Evolutionary conservation across 1,284 basidiomycete species (phyloP), one percentile per base, ranked within the genome.

Genomic region (Malassezia arunalokei): DNA sequence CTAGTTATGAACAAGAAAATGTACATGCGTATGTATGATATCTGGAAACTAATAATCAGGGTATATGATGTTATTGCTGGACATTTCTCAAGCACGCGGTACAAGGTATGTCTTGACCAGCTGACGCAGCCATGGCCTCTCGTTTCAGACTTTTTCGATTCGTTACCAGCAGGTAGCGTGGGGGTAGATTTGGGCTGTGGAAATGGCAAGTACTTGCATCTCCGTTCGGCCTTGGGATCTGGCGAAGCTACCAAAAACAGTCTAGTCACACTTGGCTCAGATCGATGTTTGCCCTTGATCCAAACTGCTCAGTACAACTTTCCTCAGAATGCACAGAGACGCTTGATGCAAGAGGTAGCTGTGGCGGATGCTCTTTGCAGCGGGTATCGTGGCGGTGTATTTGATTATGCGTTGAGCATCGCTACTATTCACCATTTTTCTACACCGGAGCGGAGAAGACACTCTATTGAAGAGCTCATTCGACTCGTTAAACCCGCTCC

Each of bases 141-240:
- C 56, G 87, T 96, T 43, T 79, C 84, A 8, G 73, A 76, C 15
- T 99, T 96, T 71, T 78, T 98, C 33, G 77, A 79, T 5, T 79
- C 79, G 14, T 72, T 96, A 1, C 82, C 86, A 3, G 75, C 81
- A 7, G 84, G 87, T 20, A 85, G 82, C 71, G 75, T 96, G 20
- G 92, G 94, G 5, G 80, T 95, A 12, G 94, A 99, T 74, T 83
- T 88, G 9, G 94, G 94, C 7, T 91, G 89, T 15, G 94, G 94
- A 0, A 99, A 99, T 63, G 94, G 94, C 41, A 96, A 96, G 78
- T 96, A 96, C 73, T 80, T 98, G 1, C 66, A 65, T 6, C 52
- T 72, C 14, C 53, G 65, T 5, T 72, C 71, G 29, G 57, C 51
- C 7, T 49, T 68, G 0, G 55, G 45, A 6, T 14, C 24, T 14